Conservation (phyloP, 1,284 basidiomycete genomes). For the Microbotryomycetes sp. region DNA sequence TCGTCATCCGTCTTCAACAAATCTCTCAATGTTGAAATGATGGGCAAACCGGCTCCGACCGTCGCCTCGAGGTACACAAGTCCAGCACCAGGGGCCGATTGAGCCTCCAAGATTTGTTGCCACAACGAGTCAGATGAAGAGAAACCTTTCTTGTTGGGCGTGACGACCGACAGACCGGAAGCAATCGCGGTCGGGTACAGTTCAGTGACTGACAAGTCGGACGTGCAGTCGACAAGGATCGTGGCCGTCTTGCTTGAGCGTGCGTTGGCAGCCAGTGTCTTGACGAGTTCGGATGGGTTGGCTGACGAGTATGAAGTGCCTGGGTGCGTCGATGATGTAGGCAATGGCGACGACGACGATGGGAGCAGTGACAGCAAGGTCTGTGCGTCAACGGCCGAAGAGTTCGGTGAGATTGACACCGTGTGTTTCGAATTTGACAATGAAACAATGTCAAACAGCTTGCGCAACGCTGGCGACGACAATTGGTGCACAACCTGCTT, state of each 20-base stretch:
- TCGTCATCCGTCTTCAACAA: slow-evolving; percentile 87
- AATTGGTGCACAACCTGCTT: slow-evolving; percentile 72
- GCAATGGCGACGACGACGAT: slow-evolving; percentile 25
- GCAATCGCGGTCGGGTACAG: slow-evolving; percentile 77
- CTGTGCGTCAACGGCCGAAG: slow-evolving; percentile 21
- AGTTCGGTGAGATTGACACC: slow-evolving; percentile 23
- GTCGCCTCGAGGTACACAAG: slow-evolving; percentile 85
- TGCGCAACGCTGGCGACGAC: slow-evolving; percentile 56
- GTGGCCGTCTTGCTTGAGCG: slow-evolving; percentile 47
- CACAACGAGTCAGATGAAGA: slow-evolving; percentile 70
- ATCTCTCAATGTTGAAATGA: slow-evolving; percentile 86
- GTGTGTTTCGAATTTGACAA: slow-evolving; percentile 60
- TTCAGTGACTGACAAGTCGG: slow-evolving; percentile 72
- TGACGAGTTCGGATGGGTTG: slow-evolving; percentile 44
- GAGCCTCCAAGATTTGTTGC: slow-evolving; percentile 58
- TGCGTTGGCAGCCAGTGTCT: slow-evolving; percentile 46
- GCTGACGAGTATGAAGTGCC: slow-evolving; percentile 38
- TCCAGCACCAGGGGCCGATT: slow-evolving; percentile 52
- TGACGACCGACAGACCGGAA: slow-evolving; percentile 79
- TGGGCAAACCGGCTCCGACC: slow-evolving; percentile 90
- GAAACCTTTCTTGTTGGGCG: slow-evolving; percentile 97
- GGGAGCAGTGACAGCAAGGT: slow-evolving; percentile 32
- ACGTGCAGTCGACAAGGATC: slow-evolving; percentile 89
- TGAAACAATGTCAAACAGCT: slow-evolving; percentile 63
- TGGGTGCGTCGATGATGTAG: slow-evolving; percentile 22